Base-by-base conservation (phyloP, 176 grass and related monocot species). In the Zoysia pacifica region DNA sequence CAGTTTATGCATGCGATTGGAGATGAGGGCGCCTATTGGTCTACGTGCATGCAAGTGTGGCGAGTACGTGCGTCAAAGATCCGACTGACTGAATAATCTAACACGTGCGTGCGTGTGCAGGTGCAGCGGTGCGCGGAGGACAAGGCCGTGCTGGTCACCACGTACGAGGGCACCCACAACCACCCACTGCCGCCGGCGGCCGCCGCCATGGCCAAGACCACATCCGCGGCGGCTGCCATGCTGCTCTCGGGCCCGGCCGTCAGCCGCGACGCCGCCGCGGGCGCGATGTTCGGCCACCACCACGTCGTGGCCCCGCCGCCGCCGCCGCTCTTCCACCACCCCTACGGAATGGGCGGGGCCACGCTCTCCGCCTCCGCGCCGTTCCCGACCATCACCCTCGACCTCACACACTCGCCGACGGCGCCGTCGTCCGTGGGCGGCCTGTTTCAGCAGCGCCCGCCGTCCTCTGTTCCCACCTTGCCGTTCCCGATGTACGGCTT, bases 81-180 rank as follows among this genome's bases (percentile, higher is more conserved):
- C 48, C 2, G 50, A 46, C 6, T 62, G 28, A 16, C 44, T 48
- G 16, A 67, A 20, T 13, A 14, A 40, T 54, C 16, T 5, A 16
- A 5, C 9, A 28, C 60, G 48, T 47, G 71, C 43, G 37, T 67
- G 48, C 1, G 37, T 66, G 63, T 73, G 65, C 60, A 77, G 75
- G 71, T 70, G 65, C 70, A 94, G 85, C 87, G 94, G 47, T 97
- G 94, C 52, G 88, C 88, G 0, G 91, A 97, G 58, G 94, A 97
- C 78, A 87, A 80, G 58, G 65, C 84, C 41, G 90, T 93, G 43
- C 55, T 97, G 71, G 79, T 89, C 75, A 97, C 94, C 1, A 97
- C 94, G 45, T 97, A 97, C 48, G 91, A 97, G 85, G 94, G 94
- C n/a, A 89, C 63, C 36, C 94, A 97, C 91, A 97, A 75, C 81